phyloP scores from a whole-genome alignment of 2,329 filamentous ascomycete genomes.

The Teratosphaeria zuluensis region DNA sequence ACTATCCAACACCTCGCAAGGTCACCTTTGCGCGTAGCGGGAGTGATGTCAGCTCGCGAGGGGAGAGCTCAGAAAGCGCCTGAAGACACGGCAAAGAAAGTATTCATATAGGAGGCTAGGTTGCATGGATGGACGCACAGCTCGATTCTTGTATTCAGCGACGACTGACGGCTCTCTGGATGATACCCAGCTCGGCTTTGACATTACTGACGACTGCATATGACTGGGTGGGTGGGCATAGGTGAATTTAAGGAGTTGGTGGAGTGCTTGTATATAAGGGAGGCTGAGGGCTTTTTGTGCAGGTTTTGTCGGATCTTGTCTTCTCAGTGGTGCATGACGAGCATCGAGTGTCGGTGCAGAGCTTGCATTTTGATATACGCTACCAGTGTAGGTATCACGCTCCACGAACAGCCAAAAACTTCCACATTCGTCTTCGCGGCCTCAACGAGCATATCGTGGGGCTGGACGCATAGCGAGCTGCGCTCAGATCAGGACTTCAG shows the following conservation, averaged over 20 bases:
- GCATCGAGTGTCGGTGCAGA: neutral
- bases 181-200: neutral
- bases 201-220: neutral
- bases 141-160: neutral
- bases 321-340: neutral
- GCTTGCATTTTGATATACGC: neutral
- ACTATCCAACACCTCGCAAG: slow-evolving; percentile 15
- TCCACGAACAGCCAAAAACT: too few species aligned
- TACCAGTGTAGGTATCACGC: neutral
- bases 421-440: too few species aligned
- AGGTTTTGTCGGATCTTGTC: neutral
- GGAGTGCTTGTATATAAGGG: neutral
- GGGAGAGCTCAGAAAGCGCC: neutral
- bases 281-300: neutral
- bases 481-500: too few species aligned
- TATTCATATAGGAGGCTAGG: neutral
- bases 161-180: neutral
- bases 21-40: slow-evolving; percentile 21
- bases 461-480: too few species aligned
- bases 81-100: neutral
- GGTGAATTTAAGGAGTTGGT: neutral
- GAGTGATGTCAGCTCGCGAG: slow-evolving; percentile 10
- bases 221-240: neutral
- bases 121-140: neutral
- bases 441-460: too few species aligned